phyloP scores from a whole-genome alignment of 2,329 filamentous ascomycete genomes.

The Coniochaeta sp. region DNA sequence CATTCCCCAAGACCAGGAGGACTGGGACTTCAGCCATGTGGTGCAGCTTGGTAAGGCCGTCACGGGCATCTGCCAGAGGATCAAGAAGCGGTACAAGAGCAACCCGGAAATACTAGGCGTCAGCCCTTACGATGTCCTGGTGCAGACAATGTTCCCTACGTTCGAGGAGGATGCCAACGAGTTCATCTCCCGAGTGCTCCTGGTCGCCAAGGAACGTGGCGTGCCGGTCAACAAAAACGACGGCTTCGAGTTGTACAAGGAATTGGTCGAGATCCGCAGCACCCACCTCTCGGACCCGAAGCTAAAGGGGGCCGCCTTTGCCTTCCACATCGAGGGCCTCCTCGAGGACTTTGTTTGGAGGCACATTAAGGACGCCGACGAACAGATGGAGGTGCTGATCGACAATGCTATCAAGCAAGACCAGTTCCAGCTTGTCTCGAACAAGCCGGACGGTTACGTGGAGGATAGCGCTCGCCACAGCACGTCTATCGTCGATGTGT shows the following conservation, averaged over 20 bases:
- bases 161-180: constrained; percentile 87
- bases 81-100: constrained; percentile 85
- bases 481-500: constrained; percentile 87
- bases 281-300: constrained; percentile 61
- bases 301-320: constrained; percentile 67
- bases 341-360: constrained; percentile 92
- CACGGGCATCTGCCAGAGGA: constrained; percentile 76
- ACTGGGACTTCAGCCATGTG: constrained; percentile 88
- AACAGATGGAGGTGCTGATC: constrained; percentile 74
- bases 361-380: constrained; percentile 80
- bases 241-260: constrained; percentile 88
- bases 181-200: constrained; percentile 74
- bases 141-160: constrained; percentile 77
- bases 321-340: constrained; percentile 79
- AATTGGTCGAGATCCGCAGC: constrained; percentile 74
- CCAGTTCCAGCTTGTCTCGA: constrained; percentile 67
- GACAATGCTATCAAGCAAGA: constrained; percentile 90
- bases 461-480: constrained; percentile 84
- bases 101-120: constrained; percentile 81
- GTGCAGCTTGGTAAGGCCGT: constrained; percentile 83
- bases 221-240: constrained; percentile 82
- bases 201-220: constrained; percentile 59
- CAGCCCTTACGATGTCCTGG: constrained; percentile 59
- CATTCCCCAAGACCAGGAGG: constrained; percentile 70
- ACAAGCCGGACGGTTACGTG: constrained; percentile 54